phyloP scores from a whole-genome alignment of 495 filamentous ascomycete genomes.

The Penicillium cinerascens region DNA sequence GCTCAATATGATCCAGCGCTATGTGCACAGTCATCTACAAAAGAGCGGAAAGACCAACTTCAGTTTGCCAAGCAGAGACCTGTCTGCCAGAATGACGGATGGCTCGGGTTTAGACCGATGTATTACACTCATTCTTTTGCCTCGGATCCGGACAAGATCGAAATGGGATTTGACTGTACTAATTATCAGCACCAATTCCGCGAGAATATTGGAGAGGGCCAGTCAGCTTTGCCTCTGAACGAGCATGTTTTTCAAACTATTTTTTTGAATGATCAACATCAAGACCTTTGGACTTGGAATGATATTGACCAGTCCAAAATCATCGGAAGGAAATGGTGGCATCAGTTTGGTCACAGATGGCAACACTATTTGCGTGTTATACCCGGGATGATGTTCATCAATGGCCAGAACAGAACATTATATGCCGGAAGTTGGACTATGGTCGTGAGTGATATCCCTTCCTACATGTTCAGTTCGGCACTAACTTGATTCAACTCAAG shows the following conservation, averaged over 20 bases:
- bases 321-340: slow-evolving; percentile 77
- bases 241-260: slow-evolving; percentile 81
- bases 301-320: slow-evolving; percentile 67
- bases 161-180: slow-evolving; percentile 85
- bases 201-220: slow-evolving; percentile 37
- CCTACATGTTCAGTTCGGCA: neutral
- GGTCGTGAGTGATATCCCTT: slow-evolving; percentile 47
- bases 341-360: slow-evolving; percentile 78
- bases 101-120: slow-evolving; percentile 67
- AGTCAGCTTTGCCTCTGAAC: slow-evolving; percentile 42
- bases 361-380: slow-evolving; percentile 77
- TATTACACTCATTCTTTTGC: slow-evolving; percentile 73
- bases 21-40: slow-evolving; percentile 45
- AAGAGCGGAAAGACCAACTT: slow-evolving; percentile 47
- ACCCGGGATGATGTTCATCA: slow-evolving; percentile 77
- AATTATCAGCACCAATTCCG: slow-evolving; percentile 85
- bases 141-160: slow-evolving; percentile 63
- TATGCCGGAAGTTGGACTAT: slow-evolving; percentile 78
- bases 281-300: slow-evolving; percentile 65
- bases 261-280: slow-evolving; percentile 67
- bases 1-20: slow-evolving; percentile 56
- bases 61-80: slow-evolving; percentile 48
- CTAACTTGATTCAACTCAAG: slow-evolving; percentile 14
- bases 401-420: slow-evolving; percentile 62
- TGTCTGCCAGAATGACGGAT: slow-evolving; percentile 31